Percentiles rank a stretch among this genome's conserved stretches.
phyloP scores from a whole-genome alignment of 768 basidiomycete genomes.

The Agaricus sinodeliciosus region DNA sequence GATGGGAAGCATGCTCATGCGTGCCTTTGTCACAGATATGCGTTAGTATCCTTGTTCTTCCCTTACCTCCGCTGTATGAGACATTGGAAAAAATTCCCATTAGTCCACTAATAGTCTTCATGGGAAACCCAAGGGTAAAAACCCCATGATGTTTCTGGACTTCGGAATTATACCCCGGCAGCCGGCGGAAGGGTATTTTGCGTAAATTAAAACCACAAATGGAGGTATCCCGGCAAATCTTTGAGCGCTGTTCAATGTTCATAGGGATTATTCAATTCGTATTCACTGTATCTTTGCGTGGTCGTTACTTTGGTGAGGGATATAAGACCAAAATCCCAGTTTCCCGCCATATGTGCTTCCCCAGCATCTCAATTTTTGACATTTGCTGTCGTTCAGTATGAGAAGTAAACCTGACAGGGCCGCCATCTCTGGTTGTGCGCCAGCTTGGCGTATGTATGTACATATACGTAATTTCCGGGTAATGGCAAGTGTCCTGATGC shows the following conservation, averaged over 20 bases:
- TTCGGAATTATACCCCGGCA: not conserved
- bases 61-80: not conserved
- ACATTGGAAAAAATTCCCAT: not conserved
- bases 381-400: not conserved
- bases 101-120: not conserved
- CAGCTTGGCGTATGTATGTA: not conserved
- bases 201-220: not conserved
- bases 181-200: not conserved
- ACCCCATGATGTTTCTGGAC: not conserved
- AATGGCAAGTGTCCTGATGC: not conserved
- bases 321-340: not conserved
- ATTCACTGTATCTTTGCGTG: slow-evolving; percentile 2
- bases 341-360: not conserved
- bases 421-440: not conserved
- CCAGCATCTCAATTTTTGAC: not conserved
- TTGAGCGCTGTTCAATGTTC: not conserved
- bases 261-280: slow-evolving; percentile 3
- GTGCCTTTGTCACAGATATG: too few relatives aligned
- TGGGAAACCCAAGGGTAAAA: not conserved
- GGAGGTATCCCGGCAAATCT: not conserved
- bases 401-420: not conserved
- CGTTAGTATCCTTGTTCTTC: not conserved
- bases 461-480: not conserved
- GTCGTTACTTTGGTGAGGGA: not conserved
- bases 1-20: too few relatives aligned